Evolutionary conservation across 768 basidiomycete species (phyloP), one percentile per base, ranked within the genome.

Genomic region (Tricholoma hemisulphureum): DNA sequence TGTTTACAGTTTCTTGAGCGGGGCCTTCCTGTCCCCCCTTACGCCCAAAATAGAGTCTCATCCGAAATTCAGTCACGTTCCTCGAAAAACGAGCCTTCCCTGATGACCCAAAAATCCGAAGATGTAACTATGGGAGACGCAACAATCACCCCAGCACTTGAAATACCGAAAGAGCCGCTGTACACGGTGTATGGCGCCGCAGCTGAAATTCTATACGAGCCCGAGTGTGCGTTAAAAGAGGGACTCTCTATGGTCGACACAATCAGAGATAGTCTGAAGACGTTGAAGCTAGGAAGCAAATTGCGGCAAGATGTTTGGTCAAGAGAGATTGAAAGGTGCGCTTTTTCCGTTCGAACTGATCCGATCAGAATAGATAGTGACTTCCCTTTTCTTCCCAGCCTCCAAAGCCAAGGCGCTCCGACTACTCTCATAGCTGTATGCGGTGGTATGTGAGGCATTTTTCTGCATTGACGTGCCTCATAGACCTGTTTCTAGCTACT

Each of bases 401-500:
- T 85, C 5, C 67, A 77, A 56, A 66, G 66, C 34, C 82, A 84
- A 63, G 78, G 78, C 2, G 69, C 77, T 2, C 85, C 85, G 2
- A 80, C 77, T 10, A 86, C 83, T 13, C 69, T 86, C 61, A 85
- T 86, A 57, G 84, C 85, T n/a, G 77, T 87, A 6, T 86, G 85
- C 58, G 85, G 85, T 46, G 83, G 83, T 82, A 66, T 26, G 74
- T 65, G 6, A 16, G 37, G 31, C 39, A 51, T 46, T 18, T n/a
- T 32, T 41, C 11, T 51, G 6, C 10, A 24, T 53, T 20, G n/a
- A 24, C n/a, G 8, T 24, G 34, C 18, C n/a, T 51, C 11, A 50
- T 49, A 4, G 53, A n/a, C 53, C 3, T 29, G 16, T 56, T 53
- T 49, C 32, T 56, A 84, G 83, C 80, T 5, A 86, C 83, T 6